These are phyloP conservation scores for Penicillium sp. DNA, from an alignment of 2,329 filamentous ascomycete genomes.

Conservation along the genomic window DNA sequence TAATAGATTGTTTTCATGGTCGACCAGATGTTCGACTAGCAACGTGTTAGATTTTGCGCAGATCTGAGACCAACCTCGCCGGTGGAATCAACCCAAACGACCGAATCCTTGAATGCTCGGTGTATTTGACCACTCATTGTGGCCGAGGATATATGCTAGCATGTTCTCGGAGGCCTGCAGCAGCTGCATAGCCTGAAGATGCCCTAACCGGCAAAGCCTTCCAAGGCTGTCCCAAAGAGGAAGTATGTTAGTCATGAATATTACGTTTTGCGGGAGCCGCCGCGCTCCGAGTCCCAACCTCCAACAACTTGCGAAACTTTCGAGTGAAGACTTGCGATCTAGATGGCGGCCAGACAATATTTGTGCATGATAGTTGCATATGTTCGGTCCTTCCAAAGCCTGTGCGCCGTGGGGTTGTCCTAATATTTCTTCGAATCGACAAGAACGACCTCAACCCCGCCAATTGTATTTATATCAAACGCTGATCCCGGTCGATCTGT, in stretches of 20 bases:
- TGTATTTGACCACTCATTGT: no score
- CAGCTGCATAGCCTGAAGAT: background rate
- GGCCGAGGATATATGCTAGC: no score
- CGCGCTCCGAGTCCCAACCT: background rate
- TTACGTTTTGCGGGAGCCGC: constrained; percentile 2
- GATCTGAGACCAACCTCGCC: background rate
- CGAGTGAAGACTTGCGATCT: background rate
- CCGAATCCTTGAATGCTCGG: background rate
- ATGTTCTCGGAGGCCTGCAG: background rate
- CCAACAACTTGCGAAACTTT: background rate
- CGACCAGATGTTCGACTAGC: background rate
- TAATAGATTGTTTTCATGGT: background rate
- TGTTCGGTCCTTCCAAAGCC: background rate
- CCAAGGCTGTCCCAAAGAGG: background rate
- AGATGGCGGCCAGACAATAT: background rate
- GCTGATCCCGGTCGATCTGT: background rate
- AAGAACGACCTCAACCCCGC: background rate
- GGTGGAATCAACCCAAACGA: background rate
- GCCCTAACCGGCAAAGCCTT: background rate
- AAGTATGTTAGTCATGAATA: background rate
- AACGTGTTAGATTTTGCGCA: background rate
- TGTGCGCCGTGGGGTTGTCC: no score
- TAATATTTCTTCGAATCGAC: no score
- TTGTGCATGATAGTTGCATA: background rate
- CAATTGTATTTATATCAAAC: background rate